Evolutionary conservation across 257 asterid genomes (phyloP).

Genomic region (Penstemon newberryi): DNA sequence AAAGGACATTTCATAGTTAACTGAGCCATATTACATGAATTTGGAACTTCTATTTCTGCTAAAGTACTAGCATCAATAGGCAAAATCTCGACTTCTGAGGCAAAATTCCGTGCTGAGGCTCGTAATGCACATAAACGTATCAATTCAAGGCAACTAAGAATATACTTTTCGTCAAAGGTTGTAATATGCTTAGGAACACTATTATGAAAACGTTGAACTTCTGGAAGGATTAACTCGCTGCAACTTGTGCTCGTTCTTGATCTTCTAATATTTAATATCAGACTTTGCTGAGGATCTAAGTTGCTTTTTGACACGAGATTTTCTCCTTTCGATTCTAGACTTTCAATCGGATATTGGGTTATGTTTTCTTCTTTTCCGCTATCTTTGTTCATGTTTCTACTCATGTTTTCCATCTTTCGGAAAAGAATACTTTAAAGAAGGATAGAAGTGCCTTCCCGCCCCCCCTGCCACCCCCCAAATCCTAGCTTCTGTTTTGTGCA

Average conservation of each 20-base stretch:
- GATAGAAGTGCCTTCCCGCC: not conserved
- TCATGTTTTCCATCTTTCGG: conserved; percentile 44
- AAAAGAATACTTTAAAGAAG: conserved; percentile 37
- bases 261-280: conserved; percentile 35
- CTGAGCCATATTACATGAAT: conserved; percentile 34
- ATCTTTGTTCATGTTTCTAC: conserved; percentile 36
- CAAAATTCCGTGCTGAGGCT: conserved; percentile 42
- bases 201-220: conserved; percentile 34
- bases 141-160: conserved; percentile 64
- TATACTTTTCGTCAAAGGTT: conserved; percentile 68
- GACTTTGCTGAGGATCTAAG: conserved; percentile 30
- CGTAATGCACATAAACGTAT: conserved; percentile 52
- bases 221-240: conserved; percentile 44
- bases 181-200: conserved; percentile 61
- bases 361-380: conserved; percentile 35
- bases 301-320: conserved; percentile 33
- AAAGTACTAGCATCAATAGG: conserved; percentile 35
- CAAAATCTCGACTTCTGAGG: conserved; percentile 40
- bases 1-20: conserved; percentile 40
- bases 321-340: conserved; percentile 34
- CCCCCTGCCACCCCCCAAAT: not conserved
- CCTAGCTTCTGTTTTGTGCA: not conserved
- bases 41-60: conserved; percentile 30
- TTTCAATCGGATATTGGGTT: conserved; percentile 33
- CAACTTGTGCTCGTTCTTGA: conserved; percentile 36